Conservation (phyloP, 768 basidiomycete genomes). For the Boletus reticulatus region DNA sequence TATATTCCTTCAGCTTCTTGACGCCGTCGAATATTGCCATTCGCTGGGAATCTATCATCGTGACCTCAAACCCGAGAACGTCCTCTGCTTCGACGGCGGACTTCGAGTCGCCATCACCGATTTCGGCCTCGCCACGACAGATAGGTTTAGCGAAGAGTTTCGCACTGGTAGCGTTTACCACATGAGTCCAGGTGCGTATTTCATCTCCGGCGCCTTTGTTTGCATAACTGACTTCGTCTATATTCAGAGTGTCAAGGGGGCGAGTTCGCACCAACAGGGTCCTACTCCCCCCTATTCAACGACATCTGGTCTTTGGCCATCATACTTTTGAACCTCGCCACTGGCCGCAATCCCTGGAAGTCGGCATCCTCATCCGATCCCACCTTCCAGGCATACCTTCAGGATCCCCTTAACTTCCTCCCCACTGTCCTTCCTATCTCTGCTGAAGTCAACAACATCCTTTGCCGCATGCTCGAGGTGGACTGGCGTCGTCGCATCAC, state of each 20-base stretch:
- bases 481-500: slow-evolving; percentile 58
- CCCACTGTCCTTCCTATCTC: slow-evolving; percentile 83
- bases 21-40: slow-evolving; percentile 93
- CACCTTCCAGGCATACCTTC: slow-evolving; percentile 86
- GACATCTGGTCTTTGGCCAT: slow-evolving; percentile 98
- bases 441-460: slow-evolving; percentile 64
- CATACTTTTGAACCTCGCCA: slow-evolving; percentile 92
- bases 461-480: slow-evolving; percentile 69
- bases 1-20: slow-evolving; percentile 91
- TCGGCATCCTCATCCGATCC: slow-evolving; percentile 80
- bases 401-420: slow-evolving; percentile 76
- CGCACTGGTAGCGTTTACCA: slow-evolving; percentile 98
- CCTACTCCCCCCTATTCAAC: slow-evolving; percentile 85
- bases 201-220: slow-evolving; percentile 6
- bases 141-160: slow-evolving; percentile 82
- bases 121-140: slow-evolving; percentile 92
- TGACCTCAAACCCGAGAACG: slow-evolving; percentile 96
- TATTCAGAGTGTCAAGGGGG: slow-evolving; percentile 81
- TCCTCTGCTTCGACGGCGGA: slow-evolving; percentile 82
- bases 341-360: slow-evolving; percentile 95
- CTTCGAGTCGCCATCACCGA: slow-evolving; percentile 84
- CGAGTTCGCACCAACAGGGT: slow-evolving; percentile 54
- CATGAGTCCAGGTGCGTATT: slow-evolving; percentile 83
- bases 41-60: slow-evolving; percentile 91
- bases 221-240: slow-evolving; percentile 23